Conservation (phyloP, 306 rosid species). For the Glycine tomentella region DNA sequence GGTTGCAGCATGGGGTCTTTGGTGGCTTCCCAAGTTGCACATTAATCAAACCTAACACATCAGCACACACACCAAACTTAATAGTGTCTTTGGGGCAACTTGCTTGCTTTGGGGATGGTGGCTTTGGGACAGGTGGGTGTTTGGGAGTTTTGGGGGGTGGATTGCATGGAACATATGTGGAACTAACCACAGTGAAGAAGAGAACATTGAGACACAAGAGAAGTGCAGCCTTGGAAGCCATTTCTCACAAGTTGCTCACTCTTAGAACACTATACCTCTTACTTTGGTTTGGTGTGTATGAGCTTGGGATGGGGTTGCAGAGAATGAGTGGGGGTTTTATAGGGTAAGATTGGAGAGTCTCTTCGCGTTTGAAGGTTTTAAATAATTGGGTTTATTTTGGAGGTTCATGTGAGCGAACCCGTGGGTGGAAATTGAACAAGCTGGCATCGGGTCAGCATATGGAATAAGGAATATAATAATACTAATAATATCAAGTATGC, state of each 20-base stretch:
- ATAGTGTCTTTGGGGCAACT: constrained; percentile 68
- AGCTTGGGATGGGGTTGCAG: no score
- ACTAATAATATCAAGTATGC: no score
- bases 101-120: constrained; percentile 50
- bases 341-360: no score
- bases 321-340: no score
- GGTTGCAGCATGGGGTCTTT: constrained; percentile 71
- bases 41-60: constrained; percentile 68
- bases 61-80: constrained; percentile 77
- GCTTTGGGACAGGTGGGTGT: constrained; percentile 45
- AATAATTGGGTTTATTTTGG: no score
- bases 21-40: constrained; percentile 72
- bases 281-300: no score
- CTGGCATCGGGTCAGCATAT: no score
- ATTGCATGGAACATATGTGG: constrained; percentile 69
- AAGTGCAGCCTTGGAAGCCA: constrained; percentile 76
- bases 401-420: no score
- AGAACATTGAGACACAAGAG: constrained; percentile 67
- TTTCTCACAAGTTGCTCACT: constrained; percentile 30
- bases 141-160: constrained; percentile 52
- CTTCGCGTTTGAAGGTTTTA: no score
- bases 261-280: no score
- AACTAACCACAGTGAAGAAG: constrained; percentile 71
- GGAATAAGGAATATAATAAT: no score
- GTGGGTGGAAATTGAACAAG: no score